phyloP scores from a whole-genome alignment of 768 basidiomycete species.

The Hygrocybe coccinea region DNA sequence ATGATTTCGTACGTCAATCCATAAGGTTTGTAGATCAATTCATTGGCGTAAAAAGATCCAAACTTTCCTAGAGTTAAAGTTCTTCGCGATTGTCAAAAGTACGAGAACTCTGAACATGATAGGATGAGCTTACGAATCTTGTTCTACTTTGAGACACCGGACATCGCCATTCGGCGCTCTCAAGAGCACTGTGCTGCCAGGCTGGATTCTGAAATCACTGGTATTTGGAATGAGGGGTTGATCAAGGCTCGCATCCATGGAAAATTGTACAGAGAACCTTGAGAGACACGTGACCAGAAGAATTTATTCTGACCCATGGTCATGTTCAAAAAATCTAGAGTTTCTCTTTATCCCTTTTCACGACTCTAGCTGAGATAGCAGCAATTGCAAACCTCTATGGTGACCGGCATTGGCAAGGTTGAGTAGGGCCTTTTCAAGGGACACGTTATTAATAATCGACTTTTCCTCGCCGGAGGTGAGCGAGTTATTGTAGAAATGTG shows the following conservation, averaged over 20 bases:
- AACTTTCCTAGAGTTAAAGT: constrained; percentile 75
- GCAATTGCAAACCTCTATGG: too few relatives aligned
- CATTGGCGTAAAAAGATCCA: constrained; percentile 73
- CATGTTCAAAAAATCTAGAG: too few relatives aligned
- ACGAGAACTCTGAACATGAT: not conserved
- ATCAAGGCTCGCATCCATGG: not conserved
- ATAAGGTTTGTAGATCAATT: constrained; percentile 78
- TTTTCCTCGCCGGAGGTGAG: too few relatives aligned
- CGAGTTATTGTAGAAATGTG: too few relatives aligned
- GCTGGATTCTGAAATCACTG: constrained; percentile 41
- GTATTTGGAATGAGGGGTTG: constrained; percentile 1
- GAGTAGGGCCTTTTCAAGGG: too few relatives aligned
- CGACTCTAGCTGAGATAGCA: too few relatives aligned
- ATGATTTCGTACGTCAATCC: constrained; percentile 86
- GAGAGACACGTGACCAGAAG: too few relatives aligned
- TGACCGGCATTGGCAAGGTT: too few relatives aligned
- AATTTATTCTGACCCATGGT: too few relatives aligned
- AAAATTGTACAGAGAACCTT: not conserved
- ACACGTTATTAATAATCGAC: too few relatives aligned
- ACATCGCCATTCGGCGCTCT: constrained; percentile 76
- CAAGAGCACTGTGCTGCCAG: constrained; percentile 75
- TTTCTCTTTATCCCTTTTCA: too few relatives aligned
- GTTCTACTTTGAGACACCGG: constrained; percentile 67
- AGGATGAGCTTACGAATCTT: constrained; percentile 54
- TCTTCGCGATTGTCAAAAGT: constrained; percentile 35